Percentiles rank a stretch among this genome's conserved stretches.
phyloP scores from a whole-genome alignment of 345 rosid species.

The Euphorbia tirucalli region DNA sequence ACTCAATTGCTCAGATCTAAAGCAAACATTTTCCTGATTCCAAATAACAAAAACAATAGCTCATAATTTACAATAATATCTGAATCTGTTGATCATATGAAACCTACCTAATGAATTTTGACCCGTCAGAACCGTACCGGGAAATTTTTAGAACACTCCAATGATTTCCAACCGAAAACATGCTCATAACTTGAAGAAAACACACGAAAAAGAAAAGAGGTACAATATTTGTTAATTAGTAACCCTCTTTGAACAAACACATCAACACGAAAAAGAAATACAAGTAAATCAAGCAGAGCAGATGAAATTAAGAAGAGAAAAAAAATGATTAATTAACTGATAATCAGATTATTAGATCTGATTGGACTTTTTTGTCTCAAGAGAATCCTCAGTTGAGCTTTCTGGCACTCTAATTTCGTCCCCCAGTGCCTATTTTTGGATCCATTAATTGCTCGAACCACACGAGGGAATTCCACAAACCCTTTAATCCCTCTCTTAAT shows the following conservation, averaged over 20 bases:
- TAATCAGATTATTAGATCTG: constrained; percentile 38
- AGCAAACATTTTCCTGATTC: constrained; percentile 17
- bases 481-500: constrained; percentile 86
- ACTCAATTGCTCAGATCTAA: constrained; percentile 20
- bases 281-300: constrained; percentile 8
- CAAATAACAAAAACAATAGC: constrained; percentile 7
- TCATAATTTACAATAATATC: too few relatives aligned
- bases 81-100: too few relatives aligned
- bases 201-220: too few relatives aligned
- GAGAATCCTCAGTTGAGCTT: constrained; percentile 72
- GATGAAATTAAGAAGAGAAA: background rate
- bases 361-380: constrained; percentile 58
- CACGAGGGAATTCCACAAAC: constrained; percentile 77
- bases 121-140: too few relatives aligned
- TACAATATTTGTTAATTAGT: too few relatives aligned
- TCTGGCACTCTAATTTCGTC: constrained; percentile 75
- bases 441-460: constrained; percentile 56
- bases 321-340: constrained; percentile 20
- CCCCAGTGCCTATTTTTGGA: constrained; percentile 73
- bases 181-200: background rate
- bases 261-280: constrained; percentile 10
- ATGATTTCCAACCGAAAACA: constrained; percentile 20
- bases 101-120: background rate
- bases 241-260: constrained; percentile 15
- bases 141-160: background rate